A percentile compares a stretch with the other conserved stretches of the same genome.
phyloP scores from a whole-genome alignment of 2,329 filamentous ascomycete genomes.

The Rutstroemia sp. region DNA sequence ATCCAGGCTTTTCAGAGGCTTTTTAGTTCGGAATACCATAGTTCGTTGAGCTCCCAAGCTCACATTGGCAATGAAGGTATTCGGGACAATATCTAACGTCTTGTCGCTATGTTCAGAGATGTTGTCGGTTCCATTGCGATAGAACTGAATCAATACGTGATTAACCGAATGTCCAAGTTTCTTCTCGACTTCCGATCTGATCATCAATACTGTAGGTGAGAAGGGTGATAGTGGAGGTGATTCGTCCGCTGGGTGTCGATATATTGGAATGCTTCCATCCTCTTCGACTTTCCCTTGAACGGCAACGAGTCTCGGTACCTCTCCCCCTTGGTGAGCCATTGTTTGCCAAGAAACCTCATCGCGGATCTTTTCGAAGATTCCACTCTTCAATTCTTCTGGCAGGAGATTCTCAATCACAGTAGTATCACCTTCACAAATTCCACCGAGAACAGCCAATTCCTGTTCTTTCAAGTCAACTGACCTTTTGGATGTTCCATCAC shows the following conservation, averaged over 20 bases:
- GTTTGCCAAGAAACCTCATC: slow-evolving; percentile 78
- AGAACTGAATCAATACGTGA: slow-evolving; percentile 87
- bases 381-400: slow-evolving; percentile 43
- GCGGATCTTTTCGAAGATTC: slow-evolving; percentile 62
- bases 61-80: slow-evolving; percentile 83
- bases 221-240: slow-evolving; percentile 72
- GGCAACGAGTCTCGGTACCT: slow-evolving; percentile 84
- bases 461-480: background rate
- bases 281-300: slow-evolving; percentile 68
- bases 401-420: slow-evolving; percentile 65
- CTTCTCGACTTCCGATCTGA: slow-evolving; percentile 63
- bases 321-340: slow-evolving; percentile 88
- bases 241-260: slow-evolving; percentile 88
- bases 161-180: slow-evolving; percentile 75
- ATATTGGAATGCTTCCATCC: slow-evolving; percentile 77
- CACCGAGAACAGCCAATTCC: background rate
- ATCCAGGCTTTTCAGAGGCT: slow-evolving; percentile 37
- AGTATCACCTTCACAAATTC: slow-evolving; percentile 73
- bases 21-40: slow-evolving; percentile 85
- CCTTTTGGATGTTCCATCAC: background rate
- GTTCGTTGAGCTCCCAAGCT: slow-evolving; percentile 87
- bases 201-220: slow-evolving; percentile 60
- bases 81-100: slow-evolving; percentile 78
- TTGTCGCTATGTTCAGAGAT: slow-evolving; percentile 98
- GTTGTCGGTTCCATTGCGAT: slow-evolving; percentile 80